A percentile compares a stretch with the other conserved stretches of the same genome.
phyloP scores from a whole-genome alignment of 768 basidiomycete species.

The Tephrocybe sp. region DNA sequence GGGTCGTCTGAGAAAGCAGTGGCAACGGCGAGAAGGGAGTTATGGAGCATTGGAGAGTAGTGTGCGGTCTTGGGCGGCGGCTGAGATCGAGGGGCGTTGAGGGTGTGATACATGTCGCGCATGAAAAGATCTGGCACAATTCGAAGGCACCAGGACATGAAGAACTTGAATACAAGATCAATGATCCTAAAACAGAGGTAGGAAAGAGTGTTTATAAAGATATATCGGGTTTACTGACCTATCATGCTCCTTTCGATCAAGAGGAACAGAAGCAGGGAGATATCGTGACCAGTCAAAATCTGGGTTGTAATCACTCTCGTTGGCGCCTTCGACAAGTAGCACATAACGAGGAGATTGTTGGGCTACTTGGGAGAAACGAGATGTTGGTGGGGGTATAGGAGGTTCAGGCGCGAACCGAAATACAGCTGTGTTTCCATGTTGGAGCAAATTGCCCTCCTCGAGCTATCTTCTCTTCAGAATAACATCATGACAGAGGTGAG shows the following conservation, averaged over 20 bases:
- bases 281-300: conserved; percentile 51
- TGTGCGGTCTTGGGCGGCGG: conserved; percentile 46
- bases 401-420: conserved; percentile 36
- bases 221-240: conserved; percentile 27
- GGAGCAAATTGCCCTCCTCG: conserved; percentile 38
- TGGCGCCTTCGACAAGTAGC: conserved; percentile 38
- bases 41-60: conserved; percentile 74
- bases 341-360: conserved; percentile 37
- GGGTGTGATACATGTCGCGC: conserved; percentile 44
- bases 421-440: conserved; percentile 41
- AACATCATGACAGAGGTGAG: neutral
- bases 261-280: conserved; percentile 38
- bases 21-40: conserved; percentile 51
- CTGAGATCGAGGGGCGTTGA: conserved; percentile 35
- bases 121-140: conserved; percentile 48
- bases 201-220: neutral
- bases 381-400: conserved; percentile 18
- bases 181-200: conserved; percentile 30
- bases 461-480: conserved; percentile 22
- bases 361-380: conserved; percentile 40
- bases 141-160: conserved; percentile 47
- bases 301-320: conserved; percentile 38
- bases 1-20: conserved; percentile 45
- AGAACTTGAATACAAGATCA: conserved; percentile 46
- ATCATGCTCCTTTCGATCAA: conserved; percentile 44